Base-by-base conservation (phyloP, 441 rosid species). In the Erysimum cheiri region DNA sequence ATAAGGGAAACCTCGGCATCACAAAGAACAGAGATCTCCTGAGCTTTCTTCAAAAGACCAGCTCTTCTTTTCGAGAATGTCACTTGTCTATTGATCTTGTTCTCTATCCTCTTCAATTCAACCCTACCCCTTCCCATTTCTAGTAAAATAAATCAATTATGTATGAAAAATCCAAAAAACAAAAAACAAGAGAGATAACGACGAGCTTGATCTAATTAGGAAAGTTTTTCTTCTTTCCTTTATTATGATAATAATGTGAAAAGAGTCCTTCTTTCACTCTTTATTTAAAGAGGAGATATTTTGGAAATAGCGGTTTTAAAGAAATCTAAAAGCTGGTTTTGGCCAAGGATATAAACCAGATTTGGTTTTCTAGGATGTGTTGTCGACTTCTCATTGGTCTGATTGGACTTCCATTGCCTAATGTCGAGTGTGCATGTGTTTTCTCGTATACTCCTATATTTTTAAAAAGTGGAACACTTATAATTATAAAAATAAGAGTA, bases 111-210 rank as follows among this genome's bases (percentile, higher is more conserved):
- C 84, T 77, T 84, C 85, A 86, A 53, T 80, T 86, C 84, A 70
- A 86, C 88, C 80, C 81, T 84, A 70, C 90, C 90, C 61, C 90
- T 86, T 62, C 90, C 88, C 90, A 86, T 72, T 82, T 65, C 44
- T 44, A 19, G 4, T 26, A 52, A 36, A 62, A 54, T 41, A 35
- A 53, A 43, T 22, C 9, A 31, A 13, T 43, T 59, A 41, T 66
- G 19, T 44, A 11, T 15, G 36, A 15, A 19, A 53, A 8, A 1
- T 29, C 55, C 75, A 35, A 73, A 80, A 47, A 33, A 71, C 19
- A 72, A 74, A 57, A 37, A 75, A 75, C 81, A 77, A 78, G 70
- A 64, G 65, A 43, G 46, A 70, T 43, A 47, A 47, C 29, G 59
- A 47, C 17, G 29, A 48, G 37, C 29, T 60, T 65, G 46, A 76